Evolutionary conservation across 345 rosid genomes (phyloP), one percentile per base, ranked within the genome.

Genomic region (Eucalyptus leucophloia): DNA sequence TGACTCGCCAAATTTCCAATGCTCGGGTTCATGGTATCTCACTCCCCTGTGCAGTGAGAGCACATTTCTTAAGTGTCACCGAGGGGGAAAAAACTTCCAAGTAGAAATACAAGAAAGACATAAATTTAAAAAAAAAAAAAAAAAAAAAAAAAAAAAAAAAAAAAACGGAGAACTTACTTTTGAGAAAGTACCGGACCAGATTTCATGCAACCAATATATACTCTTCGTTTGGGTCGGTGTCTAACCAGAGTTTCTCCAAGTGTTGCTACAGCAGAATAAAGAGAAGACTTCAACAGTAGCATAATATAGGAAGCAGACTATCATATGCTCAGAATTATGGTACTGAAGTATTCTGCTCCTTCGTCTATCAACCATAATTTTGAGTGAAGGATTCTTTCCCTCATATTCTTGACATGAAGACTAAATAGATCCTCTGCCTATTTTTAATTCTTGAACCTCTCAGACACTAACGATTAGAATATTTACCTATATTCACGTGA

Each of bases 191-290:
- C 99, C 18, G 99, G 99, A 89, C 99, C 99, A 60, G 99, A 98
- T 91, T 97, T 97, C 99, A 98, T 98, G 95, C 99, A 98, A 16
- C 99, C 99, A 13, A 98, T 95, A 88, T 97, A 98, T 24, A 96
- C 94, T 65, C 97, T 92, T 49, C 93, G 95, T 89, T 98, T 98
- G 87, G 94, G 93, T 65, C 97, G 89, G 92, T 98, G 96, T 91
- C 98, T 96, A 89, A 93, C 93, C 89, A 98, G 94, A 81, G 98
- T 97, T 93, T 95, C 98, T 53, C 99, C 99, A 5, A 98, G 97
- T 81, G 99, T 97, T 82, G 98, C 99, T 98, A 95, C 93, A 90
- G 87, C 42, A 87, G 42, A 50, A 13, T 37, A 65, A 86, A 44
- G 28, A 54, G 85, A 26, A 49, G 89, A 86, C 50, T 90, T 67